Conservation (phyloP, 352 stramenopile genomes). For the Globisporangium emineosum region DNA sequence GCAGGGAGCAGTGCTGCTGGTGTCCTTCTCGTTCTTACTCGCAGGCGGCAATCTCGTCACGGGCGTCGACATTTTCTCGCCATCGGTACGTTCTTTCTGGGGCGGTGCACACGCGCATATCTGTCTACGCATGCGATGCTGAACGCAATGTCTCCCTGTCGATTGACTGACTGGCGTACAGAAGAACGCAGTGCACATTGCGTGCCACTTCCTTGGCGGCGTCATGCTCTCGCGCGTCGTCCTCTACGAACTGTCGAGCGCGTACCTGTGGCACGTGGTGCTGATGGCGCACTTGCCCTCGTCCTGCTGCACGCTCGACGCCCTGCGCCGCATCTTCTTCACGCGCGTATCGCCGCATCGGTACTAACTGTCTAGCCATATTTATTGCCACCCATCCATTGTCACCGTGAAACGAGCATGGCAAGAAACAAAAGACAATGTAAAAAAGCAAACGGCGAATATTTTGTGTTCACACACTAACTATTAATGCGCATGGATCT, state of each 20-base stretch:
- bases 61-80: slow-evolving; percentile 50
- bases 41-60: slow-evolving; percentile 32
- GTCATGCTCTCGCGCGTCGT: slow-evolving; percentile 55
- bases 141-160: too few species aligned
- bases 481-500: slow-evolving; percentile 10
- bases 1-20: slow-evolving; percentile 27
- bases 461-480: slow-evolving; percentile 13
- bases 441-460: slow-evolving; percentile 16
- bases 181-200: slow-evolving; percentile 52
- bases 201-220: slow-evolving; percentile 59
- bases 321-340: slow-evolving; percentile 28
- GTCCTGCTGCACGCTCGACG: slow-evolving; percentile 31
- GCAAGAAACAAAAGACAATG: slow-evolving; percentile 29
- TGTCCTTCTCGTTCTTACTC: slow-evolving; percentile 42
- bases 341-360: slow-evolving; percentile 21
- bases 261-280: slow-evolving; percentile 54
- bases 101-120: too few species aligned
- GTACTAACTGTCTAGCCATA: slow-evolving; percentile 11
- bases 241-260: slow-evolving; percentile 31
- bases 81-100: slow-evolving; percentile 23
- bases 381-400: background rate
- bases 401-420: background rate
- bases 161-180: slow-evolving; percentile 15
- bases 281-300: slow-evolving; percentile 30
- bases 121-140: too few species aligned